phyloP scores from a whole-genome alignment of 345 rosid genomes.

The Jatropha curcas region DNA sequence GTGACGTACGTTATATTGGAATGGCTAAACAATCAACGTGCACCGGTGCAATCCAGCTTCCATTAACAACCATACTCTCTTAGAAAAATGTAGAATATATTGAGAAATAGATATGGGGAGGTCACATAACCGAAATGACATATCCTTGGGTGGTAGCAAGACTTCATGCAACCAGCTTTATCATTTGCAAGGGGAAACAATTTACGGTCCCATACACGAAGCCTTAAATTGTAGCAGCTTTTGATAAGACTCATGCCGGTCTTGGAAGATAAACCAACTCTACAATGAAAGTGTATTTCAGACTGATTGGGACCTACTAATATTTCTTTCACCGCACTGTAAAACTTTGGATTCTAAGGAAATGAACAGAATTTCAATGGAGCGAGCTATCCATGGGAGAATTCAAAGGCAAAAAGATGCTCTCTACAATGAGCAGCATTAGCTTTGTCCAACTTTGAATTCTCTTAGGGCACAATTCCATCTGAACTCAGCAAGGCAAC shows the following conservation, averaged over 20 bases:
- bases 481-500: not conserved
- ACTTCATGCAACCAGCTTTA: too few species aligned
- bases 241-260: constrained; percentile 3
- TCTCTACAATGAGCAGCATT: too few species aligned
- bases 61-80: constrained; percentile 1
- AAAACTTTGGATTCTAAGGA: constrained; percentile 10
- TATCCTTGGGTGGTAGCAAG: constrained; percentile 18
- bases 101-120: constrained; percentile 13
- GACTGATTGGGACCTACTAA: too few species aligned
- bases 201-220: constrained; percentile 19
- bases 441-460: not conserved
- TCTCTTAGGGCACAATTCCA: not conserved
- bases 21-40: too few species aligned
- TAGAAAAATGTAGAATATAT: not conserved
- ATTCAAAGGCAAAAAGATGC: too few species aligned
- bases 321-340: too few species aligned
- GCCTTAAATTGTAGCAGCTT: constrained; percentile 21
- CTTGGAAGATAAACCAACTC: constrained; percentile 14
- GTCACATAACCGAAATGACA: constrained; percentile 14
- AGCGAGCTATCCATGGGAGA: too few species aligned
- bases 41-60: too few species aligned
- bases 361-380: not conserved
- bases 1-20: too few species aligned
- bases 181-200: not conserved
- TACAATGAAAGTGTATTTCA: constrained; percentile 1